Evolutionary conservation across 2,329 filamentous ascomycete genomes (phyloP), one percentile per base, ranked within the genome.

Genomic region (Pseudophaeomoniella oleicola): DNA sequence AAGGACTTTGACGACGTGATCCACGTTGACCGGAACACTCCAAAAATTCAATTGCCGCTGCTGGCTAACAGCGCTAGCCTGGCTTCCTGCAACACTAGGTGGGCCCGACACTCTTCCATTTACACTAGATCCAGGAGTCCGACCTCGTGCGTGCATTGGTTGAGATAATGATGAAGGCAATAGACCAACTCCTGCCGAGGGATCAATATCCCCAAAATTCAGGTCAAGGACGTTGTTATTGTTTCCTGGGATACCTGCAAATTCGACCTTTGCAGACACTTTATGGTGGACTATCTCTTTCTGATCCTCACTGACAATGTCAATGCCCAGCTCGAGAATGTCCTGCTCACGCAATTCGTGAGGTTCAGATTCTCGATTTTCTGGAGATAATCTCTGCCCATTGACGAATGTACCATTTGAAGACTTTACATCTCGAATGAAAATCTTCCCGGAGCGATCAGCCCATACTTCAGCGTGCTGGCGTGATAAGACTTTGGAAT

Each of bases 321-420:
- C 90, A 50, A 98, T 98, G 38, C 90, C 90, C 22, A 98, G 70
- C 54, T 98, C 90, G 37, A 98, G 66, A 44, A 90, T 84, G 53
- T 98, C 90, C 46, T 85, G 79, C 41, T 88, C 86, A 50, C 87
- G 80, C 19, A 98, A 65, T 54, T 96, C 88, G 54, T 94, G 85
- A 0, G 90, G 87, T 42, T 96, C 90, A 0, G 88, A 96, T 58
- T 98, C 90, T 48, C 87, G 77, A 51, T 94, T 98, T 56, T 98
- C 90, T 37, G 78, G 83, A 2, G 90, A 96, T 41, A 98, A 59
- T 18, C 90, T 78, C 37, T 81, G 75, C 14, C 86, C 86, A 51
- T 98, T 98, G 47, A 98, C 88, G 58, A 98, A 98, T 1, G 90
- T 98, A 40, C 90, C 90, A 54, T 98, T 98, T 30, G 90, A 98